Conservation (phyloP, 768 basidiomycete genomes). For the Rhizopogon salebrosus region DNA sequence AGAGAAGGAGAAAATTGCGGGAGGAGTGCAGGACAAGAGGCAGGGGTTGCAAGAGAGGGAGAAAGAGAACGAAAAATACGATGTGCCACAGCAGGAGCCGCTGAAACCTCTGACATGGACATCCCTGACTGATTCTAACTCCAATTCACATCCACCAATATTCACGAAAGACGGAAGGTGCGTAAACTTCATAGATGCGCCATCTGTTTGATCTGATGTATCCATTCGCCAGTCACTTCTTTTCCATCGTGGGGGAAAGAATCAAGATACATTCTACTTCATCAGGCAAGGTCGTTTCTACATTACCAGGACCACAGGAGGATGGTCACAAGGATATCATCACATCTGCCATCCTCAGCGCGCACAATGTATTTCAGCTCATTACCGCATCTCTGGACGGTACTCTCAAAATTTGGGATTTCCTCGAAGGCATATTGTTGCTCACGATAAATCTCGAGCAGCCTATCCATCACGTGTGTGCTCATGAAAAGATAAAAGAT, state of each 20-base stretch:
- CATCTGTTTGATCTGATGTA: slow-evolving; percentile 4
- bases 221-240: slow-evolving; percentile 66
- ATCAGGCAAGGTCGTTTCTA: slow-evolving; percentile 78
- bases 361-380: slow-evolving; percentile 85
- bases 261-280: slow-evolving; percentile 82
- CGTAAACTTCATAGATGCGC: slow-evolving; percentile 13
- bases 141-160: slow-evolving; percentile 62
- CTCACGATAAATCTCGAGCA: slow-evolving; percentile 67
- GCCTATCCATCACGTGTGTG: slow-evolving; percentile 67
- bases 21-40: slow-evolving; percentile 13
- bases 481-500: slow-evolving; percentile 64
- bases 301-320: slow-evolving; percentile 53
- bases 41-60: neutral
- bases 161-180: slow-evolving; percentile 90
- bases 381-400: slow-evolving; percentile 84
- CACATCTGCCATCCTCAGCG: slow-evolving; percentile 72
- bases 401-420: slow-evolving; percentile 90
- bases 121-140: slow-evolving; percentile 62
- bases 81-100: slow-evolving; percentile 16
- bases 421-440: slow-evolving; percentile 75
- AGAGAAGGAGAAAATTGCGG: slow-evolving; percentile 30
- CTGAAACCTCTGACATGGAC: slow-evolving; percentile 56
- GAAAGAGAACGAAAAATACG: slow-evolving; percentile 9
- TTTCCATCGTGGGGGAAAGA: slow-evolving; percentile 74
- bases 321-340: slow-evolving; percentile 45